phyloP scores from a whole-genome alignment of 306 rosid genomes.

The Abrus precatorius region DNA sequence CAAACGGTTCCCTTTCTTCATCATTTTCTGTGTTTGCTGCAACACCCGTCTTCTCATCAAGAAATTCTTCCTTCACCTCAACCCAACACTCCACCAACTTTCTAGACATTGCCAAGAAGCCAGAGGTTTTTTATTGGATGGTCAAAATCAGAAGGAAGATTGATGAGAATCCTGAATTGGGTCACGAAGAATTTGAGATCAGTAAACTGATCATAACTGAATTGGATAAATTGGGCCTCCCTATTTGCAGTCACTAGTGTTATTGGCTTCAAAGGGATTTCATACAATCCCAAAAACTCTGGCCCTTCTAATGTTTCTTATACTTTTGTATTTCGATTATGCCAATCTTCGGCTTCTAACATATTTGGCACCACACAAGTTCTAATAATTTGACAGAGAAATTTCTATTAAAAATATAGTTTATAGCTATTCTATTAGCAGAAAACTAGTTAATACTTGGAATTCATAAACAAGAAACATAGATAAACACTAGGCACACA shows the following conservation, averaged over 20 bases:
- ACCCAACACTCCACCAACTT: constrained; percentile 37
- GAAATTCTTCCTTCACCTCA: background rate
- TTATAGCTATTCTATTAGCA: background rate
- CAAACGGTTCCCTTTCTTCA: constrained; percentile 29
- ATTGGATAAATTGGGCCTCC: constrained; percentile 68
- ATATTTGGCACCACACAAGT: background rate
- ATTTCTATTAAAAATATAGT: background rate
- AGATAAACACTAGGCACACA: background rate
- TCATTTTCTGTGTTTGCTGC: constrained; percentile 51
- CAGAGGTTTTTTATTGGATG: constrained; percentile 79
- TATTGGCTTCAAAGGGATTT: constrained; percentile 69
- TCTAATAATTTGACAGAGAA: background rate
- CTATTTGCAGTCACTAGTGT: constrained; percentile 83
- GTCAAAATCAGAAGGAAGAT: constrained; percentile 80
- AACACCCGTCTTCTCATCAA: constrained; percentile 10
- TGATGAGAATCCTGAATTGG: constrained; percentile 86
- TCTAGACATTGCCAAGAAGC: constrained; percentile 64
- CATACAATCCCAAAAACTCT: too few relatives aligned
- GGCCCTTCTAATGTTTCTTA: too few relatives aligned
- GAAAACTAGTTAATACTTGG: background rate
- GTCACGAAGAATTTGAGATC: constrained; percentile 80
- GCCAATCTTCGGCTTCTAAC: too few relatives aligned
- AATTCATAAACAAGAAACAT: background rate
- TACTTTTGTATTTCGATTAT: too few relatives aligned
- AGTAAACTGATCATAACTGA: constrained; percentile 77